Evolutionary conservation across 2,329 filamentous ascomycete genomes (phyloP).

Genomic region (Talaromyces sp.): DNA sequence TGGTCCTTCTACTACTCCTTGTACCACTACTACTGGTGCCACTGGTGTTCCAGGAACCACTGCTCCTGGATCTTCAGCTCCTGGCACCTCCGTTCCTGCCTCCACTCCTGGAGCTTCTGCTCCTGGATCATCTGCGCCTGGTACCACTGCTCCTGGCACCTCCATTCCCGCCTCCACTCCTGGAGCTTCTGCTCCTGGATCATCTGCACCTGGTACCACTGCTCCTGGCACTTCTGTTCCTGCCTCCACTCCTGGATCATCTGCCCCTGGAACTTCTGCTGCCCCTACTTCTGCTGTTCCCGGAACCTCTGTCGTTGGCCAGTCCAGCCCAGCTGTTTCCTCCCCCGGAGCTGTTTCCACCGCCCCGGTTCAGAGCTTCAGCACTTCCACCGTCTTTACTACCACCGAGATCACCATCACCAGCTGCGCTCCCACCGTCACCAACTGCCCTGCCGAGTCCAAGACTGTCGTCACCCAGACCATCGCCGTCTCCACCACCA

Average conservation of each 20-base stretch:
- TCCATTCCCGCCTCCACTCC: slow-evolving; percentile 11
- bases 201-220: slow-evolving; percentile 16
- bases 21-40: slow-evolving; percentile 19
- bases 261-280: background rate
- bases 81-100: slow-evolving; percentile 12
- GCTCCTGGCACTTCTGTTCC: background rate
- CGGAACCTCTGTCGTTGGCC: slow-evolving; percentile 20
- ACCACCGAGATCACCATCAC: slow-evolving; percentile 39
- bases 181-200: background rate
- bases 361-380: slow-evolving; percentile 22
- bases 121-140: slow-evolving; percentile 17
- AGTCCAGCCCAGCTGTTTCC: background rate
- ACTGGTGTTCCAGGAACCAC: slow-evolving; percentile 13
- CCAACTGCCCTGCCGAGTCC: slow-evolving; percentile 52
- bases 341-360: slow-evolving; percentile 9
- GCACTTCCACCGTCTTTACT: slow-evolving; percentile 38
- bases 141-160: background rate
- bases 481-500: slow-evolving; percentile 56
- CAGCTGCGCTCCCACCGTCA: slow-evolving; percentile 38
- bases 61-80: background rate
- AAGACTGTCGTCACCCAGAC: slow-evolving; percentile 53
- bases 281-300: slow-evolving; percentile 14
- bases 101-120: background rate
- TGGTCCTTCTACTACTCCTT: slow-evolving; percentile 7
- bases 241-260: slow-evolving; percentile 19